Percentiles rank a stretch among this genome's conserved stretches.
Evolutionary conservation across 208 protist genomes (phyloP).

Genomic region (Leishmania turanica): DNA sequence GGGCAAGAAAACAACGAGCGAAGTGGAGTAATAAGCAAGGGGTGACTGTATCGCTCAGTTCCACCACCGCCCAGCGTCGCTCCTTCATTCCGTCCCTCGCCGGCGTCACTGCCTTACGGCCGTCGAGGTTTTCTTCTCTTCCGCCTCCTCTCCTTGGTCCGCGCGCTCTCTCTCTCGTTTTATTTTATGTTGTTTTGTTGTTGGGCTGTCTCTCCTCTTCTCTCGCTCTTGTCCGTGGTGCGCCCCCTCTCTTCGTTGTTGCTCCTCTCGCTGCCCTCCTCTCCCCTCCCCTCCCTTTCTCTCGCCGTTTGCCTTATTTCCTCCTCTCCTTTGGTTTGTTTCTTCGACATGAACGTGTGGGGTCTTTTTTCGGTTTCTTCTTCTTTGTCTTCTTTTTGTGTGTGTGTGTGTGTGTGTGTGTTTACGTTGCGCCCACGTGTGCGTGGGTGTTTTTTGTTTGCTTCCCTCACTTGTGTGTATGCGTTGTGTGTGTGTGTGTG

Average conservation of each 20-base stretch:
- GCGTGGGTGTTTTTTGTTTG: neutral
- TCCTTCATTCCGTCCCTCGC: neutral
- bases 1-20: neutral
- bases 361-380: conserved; percentile 8
- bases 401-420: neutral
- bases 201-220: no score
- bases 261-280: neutral
- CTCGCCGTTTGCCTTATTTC: neutral
- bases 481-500: conserved; percentile 4
- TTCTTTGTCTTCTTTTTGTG: neutral
- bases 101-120: neutral
- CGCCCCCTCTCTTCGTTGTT: neutral
- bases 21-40: neutral
- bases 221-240: neutral
- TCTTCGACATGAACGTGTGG: neutral
- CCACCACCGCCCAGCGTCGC: neutral
- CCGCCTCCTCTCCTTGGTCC: neutral
- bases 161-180: neutral
- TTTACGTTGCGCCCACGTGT: no score
- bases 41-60: neutral
- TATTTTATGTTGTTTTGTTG: neutral
- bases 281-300: neutral
- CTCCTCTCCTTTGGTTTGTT: neutral
- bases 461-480: neutral
- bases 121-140: neutral